These are phyloP conservation scores for Malus hybrid DNA, from an alignment of 331 rosid genomes.

Conservation along the genomic window DNA sequence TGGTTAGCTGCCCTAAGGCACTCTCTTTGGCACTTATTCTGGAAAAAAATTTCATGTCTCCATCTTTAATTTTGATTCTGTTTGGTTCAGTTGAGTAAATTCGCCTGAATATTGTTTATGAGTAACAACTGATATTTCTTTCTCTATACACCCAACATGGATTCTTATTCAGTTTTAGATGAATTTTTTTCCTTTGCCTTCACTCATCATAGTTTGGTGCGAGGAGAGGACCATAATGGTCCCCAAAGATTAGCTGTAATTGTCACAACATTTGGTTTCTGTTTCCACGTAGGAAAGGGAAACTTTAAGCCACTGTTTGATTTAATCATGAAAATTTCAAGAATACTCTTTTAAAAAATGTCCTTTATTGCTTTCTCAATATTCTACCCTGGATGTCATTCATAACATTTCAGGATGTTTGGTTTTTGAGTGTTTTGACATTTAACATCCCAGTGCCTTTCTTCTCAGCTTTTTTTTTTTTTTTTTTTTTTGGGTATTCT, in stretches of 20 bases:
- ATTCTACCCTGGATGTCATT: not conserved
- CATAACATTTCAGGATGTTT: not conserved
- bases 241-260: no score
- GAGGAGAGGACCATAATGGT: not conserved
- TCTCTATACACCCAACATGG: not conserved
- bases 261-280: not conserved
- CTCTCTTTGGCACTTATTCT: not conserved
- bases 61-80: not conserved
- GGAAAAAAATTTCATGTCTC: not conserved
- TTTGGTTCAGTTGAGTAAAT: not conserved
- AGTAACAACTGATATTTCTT: not conserved
- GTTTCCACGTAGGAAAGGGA: not conserved
- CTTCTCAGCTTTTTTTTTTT: not conserved
- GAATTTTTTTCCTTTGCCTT: not conserved
- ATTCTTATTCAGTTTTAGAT: not conserved
- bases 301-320: not conserved
- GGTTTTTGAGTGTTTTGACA: not conserved
- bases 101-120: not conserved
- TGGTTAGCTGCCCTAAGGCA: not conserved
- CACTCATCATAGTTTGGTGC: not conserved
- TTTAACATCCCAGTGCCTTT: not conserved
- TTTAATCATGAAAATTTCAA: not conserved
- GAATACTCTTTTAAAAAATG: not conserved
- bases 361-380: not conserved
- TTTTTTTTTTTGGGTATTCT: not conserved